A percentile compares a stretch with the other conserved stretches of the same genome.
Conservation (phyloP, 768 basidiomycete species). For the Suillus variegatus region DNA sequence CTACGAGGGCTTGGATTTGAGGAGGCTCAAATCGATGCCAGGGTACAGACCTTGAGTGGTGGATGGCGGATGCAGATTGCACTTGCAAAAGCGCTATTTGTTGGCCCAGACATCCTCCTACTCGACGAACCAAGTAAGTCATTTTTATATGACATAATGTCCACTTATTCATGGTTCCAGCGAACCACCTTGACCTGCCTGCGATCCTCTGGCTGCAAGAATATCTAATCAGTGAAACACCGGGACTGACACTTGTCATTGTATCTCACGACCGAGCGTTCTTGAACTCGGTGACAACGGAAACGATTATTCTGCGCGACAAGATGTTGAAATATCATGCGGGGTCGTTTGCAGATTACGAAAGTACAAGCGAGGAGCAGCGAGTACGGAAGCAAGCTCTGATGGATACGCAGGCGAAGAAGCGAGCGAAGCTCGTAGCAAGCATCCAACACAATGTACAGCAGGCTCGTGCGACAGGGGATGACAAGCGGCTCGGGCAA, state of each 20-base stretch:
- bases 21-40: slow-evolving; percentile 29
- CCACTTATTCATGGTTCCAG: slow-evolving; percentile 15
- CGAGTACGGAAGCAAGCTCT: slow-evolving; percentile 45
- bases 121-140: slow-evolving; percentile 52
- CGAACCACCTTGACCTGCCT: slow-evolving; percentile 49
- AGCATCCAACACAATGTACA: slow-evolving; percentile 54
- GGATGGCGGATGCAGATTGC: slow-evolving; percentile 66
- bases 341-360: slow-evolving; percentile 55
- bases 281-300: slow-evolving; percentile 43
- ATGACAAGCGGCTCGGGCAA: slow-evolving; percentile 55
- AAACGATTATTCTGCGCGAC: slow-evolving; percentile 60
- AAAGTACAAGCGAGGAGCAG: slow-evolving; percentile 45
- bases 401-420: slow-evolving; percentile 46
- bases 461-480: slow-evolving; percentile 56
- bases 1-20: slow-evolving; percentile 63
- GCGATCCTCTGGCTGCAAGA: slow-evolving; percentile 56
- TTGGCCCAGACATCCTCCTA: slow-evolving; percentile 56
- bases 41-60: slow-evolving; percentile 49
- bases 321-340: slow-evolving; percentile 54
- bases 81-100: slow-evolving; percentile 59
- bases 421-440: slow-evolving; percentile 50
- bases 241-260: slow-evolving; percentile 51
- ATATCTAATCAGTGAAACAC: slow-evolving; percentile 43
- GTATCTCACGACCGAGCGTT: slow-evolving; percentile 70
- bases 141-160: slow-evolving; percentile 24